Evolutionary conservation across 75 land plant species (phyloP).

Genomic region (Cunninghamia lanceolata): DNA sequence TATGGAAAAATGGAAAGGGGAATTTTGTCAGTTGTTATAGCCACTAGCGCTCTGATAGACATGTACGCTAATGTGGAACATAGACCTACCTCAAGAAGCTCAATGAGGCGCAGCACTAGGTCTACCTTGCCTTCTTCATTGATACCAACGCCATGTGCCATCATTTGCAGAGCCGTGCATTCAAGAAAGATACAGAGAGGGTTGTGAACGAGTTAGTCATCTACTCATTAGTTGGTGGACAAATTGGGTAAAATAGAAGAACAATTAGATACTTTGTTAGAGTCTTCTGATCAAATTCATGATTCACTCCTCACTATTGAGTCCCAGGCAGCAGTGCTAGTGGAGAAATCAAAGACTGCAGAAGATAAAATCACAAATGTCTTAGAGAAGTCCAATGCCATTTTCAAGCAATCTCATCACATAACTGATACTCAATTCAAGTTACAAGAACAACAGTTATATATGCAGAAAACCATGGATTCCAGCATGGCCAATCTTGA

Average conservation of each 20-base stretch:
- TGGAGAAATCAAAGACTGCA: slow-evolving; percentile 21
- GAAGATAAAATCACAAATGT: slow-evolving; percentile 25
- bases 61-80: too few relatives aligned
- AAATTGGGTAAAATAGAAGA: slow-evolving; percentile 60
- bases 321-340: slow-evolving; percentile 26
- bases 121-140: slow-evolving; percentile 67
- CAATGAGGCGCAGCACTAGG: slow-evolving; percentile 39
- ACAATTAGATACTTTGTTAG: slow-evolving; percentile 29
- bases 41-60: too few relatives aligned
- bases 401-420: slow-evolving; percentile 41
- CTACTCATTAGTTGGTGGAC: slow-evolving; percentile 52
- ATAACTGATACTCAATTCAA: slow-evolving; percentile 44
- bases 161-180: slow-evolving; percentile 71
- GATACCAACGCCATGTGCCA: slow-evolving; percentile 75
- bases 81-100: slow-evolving; percentile 47
- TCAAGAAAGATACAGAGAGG: slow-evolving; percentile 65
- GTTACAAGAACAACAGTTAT: slow-evolving; percentile 44
- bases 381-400: slow-evolving; percentile 31
- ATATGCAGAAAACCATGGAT: slow-evolving; percentile 39
- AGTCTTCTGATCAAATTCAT: slow-evolving; percentile 29
- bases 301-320: slow-evolving; percentile 40
- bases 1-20: too few relatives aligned
- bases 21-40: too few relatives aligned
- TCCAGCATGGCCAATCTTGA: slow-evolving; percentile 38
- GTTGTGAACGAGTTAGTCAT: slow-evolving; percentile 66